Evolutionary conservation across 2,329 filamentous ascomycete genomes (phyloP).

Genomic region (Pezicula radicicola): DNA sequence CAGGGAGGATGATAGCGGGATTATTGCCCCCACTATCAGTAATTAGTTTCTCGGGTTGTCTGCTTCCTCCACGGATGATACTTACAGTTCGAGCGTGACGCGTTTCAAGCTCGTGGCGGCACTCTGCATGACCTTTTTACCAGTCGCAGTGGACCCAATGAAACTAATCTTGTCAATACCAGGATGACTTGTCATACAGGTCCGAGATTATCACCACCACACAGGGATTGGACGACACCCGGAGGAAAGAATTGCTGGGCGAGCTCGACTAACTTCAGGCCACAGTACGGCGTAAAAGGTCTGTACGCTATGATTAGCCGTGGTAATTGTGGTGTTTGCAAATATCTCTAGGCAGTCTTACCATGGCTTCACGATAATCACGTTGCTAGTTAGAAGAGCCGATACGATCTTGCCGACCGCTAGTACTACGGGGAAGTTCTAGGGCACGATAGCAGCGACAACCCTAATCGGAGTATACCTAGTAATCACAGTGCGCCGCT

Average conservation of each 20-base stretch:
- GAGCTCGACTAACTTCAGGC: constrained; percentile 50
- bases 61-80: too few relatives aligned
- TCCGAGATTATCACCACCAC: constrained; percentile 43
- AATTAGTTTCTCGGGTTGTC: too few relatives aligned
- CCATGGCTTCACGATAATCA: constrained; percentile 55
- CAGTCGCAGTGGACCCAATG: constrained; percentile 49
- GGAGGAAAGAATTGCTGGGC: constrained; percentile 45
- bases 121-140: constrained; percentile 44
- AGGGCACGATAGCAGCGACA: constrained; percentile 61
- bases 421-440: constrained; percentile 53
- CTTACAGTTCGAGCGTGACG: constrained; percentile 48
- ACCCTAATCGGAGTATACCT: too few relatives aligned
- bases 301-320: too few relatives aligned
- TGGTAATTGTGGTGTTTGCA: too few relatives aligned
- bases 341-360: too few relatives aligned
- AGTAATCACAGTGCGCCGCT: too few relatives aligned
- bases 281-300: constrained; percentile 49
- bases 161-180: constrained; percentile 55
- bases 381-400: constrained; percentile 47
- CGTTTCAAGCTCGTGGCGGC: constrained; percentile 49
- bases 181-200: constrained; percentile 47
- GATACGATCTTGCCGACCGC: constrained; percentile 46
- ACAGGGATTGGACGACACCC: constrained; percentile 45
- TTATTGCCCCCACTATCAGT: constrained; percentile 58
- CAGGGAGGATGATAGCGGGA: constrained; percentile 47